These are phyloP conservation scores for Calonectria pauciramosa DNA, from an alignment of 2,329 filamentous ascomycete genomes.

Conservation along the genomic window DNA sequence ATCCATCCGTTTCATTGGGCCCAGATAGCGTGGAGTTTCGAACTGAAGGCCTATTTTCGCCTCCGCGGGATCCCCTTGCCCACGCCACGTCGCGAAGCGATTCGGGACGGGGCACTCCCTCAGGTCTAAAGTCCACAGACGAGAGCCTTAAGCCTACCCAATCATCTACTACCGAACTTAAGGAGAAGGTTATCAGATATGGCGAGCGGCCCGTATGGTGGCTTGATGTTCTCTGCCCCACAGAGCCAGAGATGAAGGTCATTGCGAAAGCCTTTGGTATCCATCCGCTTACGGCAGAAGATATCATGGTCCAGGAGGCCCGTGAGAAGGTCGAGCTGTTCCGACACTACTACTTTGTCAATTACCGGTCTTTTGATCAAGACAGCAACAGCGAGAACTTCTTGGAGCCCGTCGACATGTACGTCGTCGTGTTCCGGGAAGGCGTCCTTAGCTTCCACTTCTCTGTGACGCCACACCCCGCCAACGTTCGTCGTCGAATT, in stretches of 20 bases:
- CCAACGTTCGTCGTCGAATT: slow-evolving; percentile 94
- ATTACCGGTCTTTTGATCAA: slow-evolving; percentile 97
- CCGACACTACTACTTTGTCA: slow-evolving; percentile 98
- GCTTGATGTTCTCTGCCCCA: slow-evolving; percentile 93
- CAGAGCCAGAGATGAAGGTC: slow-evolving; percentile 95
- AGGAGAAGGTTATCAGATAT: slow-evolving; percentile 66
- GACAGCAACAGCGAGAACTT: slow-evolving; percentile 91
- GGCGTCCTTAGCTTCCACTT: slow-evolving; percentile 98
- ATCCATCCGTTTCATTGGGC: slow-evolving; percentile 57
- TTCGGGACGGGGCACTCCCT: slow-evolving; percentile 65
- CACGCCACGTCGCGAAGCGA: slow-evolving; percentile 48
- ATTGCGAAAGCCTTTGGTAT: slow-evolving; percentile 94
- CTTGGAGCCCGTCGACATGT: slow-evolving; percentile 96
- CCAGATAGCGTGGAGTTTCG: slow-evolving; percentile 36
- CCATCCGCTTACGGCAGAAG: slow-evolving; percentile 93
- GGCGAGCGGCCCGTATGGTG: slow-evolving; percentile 95
- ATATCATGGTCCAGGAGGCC: slow-evolving; percentile 97
- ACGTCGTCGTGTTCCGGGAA: slow-evolving; percentile 95
- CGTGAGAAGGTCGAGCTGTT: slow-evolving; percentile 99
- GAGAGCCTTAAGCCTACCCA: slow-evolving; percentile 37
- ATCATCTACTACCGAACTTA: slow-evolving; percentile 33
- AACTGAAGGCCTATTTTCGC: slow-evolving; percentile 45
- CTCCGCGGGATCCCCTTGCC: slow-evolving; percentile 47
- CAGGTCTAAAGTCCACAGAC: slow-evolving; percentile 56
- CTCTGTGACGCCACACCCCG: slow-evolving; percentile 93